Evolutionary conservation across 768 basidiomycete species (phyloP).

Genomic region (Leccinum pellstonianum): DNA sequence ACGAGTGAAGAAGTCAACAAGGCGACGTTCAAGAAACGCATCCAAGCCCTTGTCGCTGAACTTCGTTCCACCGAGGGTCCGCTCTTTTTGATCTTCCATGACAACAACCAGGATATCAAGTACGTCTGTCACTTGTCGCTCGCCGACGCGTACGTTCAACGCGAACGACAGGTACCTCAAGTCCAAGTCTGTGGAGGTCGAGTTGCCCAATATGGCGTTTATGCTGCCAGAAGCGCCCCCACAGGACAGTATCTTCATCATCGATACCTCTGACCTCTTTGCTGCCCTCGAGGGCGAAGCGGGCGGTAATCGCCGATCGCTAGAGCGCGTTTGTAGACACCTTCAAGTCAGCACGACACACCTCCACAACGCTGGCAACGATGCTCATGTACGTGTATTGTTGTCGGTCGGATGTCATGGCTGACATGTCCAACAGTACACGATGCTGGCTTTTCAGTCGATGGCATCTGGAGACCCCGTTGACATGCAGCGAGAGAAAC

Average conservation of each 20-base stretch:
- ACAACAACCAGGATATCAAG: slow-evolving; percentile 76
- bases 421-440: slow-evolving; percentile 51
- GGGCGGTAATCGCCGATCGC: slow-evolving; percentile 47
- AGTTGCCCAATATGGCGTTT: slow-evolving; percentile 50
- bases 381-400: slow-evolving; percentile 62
- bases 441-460: slow-evolving; percentile 57
- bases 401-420: neutral
- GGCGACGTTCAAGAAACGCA: slow-evolving; percentile 48
- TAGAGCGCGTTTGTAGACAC: slow-evolving; percentile 62
- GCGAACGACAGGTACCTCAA: slow-evolving; percentile 49
- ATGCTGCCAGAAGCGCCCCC: slow-evolving; percentile 57
- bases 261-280: slow-evolving; percentile 78
- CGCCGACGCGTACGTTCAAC: neutral
- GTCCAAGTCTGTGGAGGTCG: slow-evolving; percentile 48
- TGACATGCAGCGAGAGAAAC: slow-evolving; percentile 72
- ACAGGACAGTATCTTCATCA: slow-evolving; percentile 53
- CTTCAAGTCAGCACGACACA: slow-evolving; percentile 55
- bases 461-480: slow-evolving; percentile 77
- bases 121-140: slow-evolving; percentile 24
- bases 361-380: slow-evolving; percentile 86
- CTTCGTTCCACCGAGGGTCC: slow-evolving; percentile 47
- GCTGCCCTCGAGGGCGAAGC: slow-evolving; percentile 67
- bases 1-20: slow-evolving; percentile 53
- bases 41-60: slow-evolving; percentile 45
- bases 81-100: slow-evolving; percentile 80